Percentiles rank a stretch among this genome's conserved stretches.
Conservation (phyloP, 1,139 yeast species). For the Yamadazyma epiphylla region DNA sequence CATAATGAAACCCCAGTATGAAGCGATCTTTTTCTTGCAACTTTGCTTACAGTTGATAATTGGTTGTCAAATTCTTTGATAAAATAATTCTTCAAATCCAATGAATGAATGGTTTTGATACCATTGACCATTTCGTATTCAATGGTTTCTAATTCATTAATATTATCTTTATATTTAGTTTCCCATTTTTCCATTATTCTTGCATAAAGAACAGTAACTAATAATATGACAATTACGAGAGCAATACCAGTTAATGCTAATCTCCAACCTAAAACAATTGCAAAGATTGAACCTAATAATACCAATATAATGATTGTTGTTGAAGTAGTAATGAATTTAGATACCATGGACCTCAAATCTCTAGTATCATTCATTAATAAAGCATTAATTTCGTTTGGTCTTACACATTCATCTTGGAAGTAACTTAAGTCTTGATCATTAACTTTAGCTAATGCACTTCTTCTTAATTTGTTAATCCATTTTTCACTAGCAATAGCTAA, state of each 20-base stretch:
- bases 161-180: constrained; percentile 51
- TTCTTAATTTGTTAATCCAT: constrained; percentile 61
- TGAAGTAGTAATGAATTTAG: constrained; percentile 56
- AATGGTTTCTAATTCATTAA: constrained; percentile 51
- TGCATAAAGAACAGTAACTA: constrained; percentile 53
- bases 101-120: constrained; percentile 58
- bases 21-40: constrained; percentile 49
- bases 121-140: constrained; percentile 58
- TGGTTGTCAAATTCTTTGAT: constrained; percentile 24
- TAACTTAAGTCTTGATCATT: constrained; percentile 53
- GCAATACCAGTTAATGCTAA: constrained; percentile 77
- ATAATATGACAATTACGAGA: constrained; percentile 58
- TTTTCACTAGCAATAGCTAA: constrained; percentile 61
- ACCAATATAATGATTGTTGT: constrained; percentile 53
- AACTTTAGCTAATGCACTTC: constrained; percentile 44
- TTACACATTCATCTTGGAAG: constrained; percentile 38
- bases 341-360: constrained; percentile 62
- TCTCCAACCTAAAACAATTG: constrained; percentile 80
- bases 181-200: constrained; percentile 52
- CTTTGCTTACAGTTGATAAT: constrained; percentile 21
- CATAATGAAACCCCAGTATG: constrained; percentile 65
- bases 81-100: constrained; percentile 53
- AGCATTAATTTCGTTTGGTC: constrained; percentile 59
- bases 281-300: constrained; percentile 68
- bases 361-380: constrained; percentile 76